Evolutionary conservation across 2,329 filamentous ascomycete genomes (phyloP), one percentile per base, ranked within the genome.

Genomic region (Fusarium solani-melongenae): DNA sequence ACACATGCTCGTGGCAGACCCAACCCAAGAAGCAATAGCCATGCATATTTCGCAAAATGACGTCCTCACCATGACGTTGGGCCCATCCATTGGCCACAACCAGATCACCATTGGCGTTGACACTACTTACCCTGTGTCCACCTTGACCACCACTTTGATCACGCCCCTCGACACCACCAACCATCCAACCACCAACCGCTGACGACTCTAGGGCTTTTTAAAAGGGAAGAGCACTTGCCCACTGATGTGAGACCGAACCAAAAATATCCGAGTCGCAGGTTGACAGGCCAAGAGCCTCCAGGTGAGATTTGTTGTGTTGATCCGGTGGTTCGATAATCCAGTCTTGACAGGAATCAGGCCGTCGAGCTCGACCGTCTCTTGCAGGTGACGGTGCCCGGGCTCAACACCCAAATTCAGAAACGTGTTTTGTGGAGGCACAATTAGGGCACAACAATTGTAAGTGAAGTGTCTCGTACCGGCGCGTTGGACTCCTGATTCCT

Each of bases 381-480:
- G 38, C 27, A 15, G 27, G 22, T 33, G 24, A 34, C 38, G 31
- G 49, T 62, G 33, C 5, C 12, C 38, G 33, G 31, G 60, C 44
- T 38, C 55, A 57, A 22, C 12, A 38, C 56, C 41, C 51, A 51
- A 66, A 66, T 73, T 63, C 38, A 62, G 36, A 57, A 49, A 55
- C 55, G 36, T 41, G 64, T 51, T 49, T 63, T 75, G 78, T 79
- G 78, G 77, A 74, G 72, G 70, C 67, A 71, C 55, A 67, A 69
- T 78, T 80, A 80, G 78, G 78, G 78, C 78, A 79, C 70, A 76
- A 76, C 76, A 77, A 70, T 71, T 66, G 71, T 66, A 62, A 65
- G 65, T 60, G 53, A 78, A 71, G 57, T 67, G 64, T 64, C 70
- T 73, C 39, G 72, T 78, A 73, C 75, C 72, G 68, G 64, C 72